These are phyloP conservation scores for Gaeumannomyces tritici DNA, from an alignment of 2,329 filamentous ascomycete species.

Conservation along the genomic window DNA sequence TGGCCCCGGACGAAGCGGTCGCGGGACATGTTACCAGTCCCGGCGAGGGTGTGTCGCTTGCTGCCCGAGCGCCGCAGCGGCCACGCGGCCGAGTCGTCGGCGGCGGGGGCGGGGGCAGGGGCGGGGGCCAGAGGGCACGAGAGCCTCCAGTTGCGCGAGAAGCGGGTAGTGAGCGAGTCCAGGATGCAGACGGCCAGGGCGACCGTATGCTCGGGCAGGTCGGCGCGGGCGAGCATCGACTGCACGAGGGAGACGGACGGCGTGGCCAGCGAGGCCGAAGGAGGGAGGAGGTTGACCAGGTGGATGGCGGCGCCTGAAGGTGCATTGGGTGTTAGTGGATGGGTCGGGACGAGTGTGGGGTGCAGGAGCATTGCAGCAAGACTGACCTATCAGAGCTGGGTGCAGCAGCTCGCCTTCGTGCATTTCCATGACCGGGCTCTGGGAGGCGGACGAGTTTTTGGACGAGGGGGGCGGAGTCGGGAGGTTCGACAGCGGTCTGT, in stretches of 20 bases:
- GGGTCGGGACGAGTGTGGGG: neutral
- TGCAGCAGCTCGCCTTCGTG: constrained; percentile 1
- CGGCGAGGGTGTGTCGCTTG: constrained; percentile 40
- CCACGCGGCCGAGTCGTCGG: constrained; percentile 8
- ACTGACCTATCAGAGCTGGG: constrained; percentile 24
- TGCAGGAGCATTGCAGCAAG: neutral
- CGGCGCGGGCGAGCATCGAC: constrained; percentile 46
- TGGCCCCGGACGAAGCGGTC: constrained; percentile 16
- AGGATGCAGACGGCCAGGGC: constrained; percentile 58
- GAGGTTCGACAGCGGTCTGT: constrained; percentile 57
- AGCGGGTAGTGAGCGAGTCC: constrained; percentile 53
- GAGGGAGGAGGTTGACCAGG: constrained; percentile 56
- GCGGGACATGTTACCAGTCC: constrained; percentile 15
- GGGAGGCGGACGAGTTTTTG: constrained; percentile 30
- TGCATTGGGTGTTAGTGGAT: constrained; percentile 1
- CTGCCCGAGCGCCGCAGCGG: constrained; percentile 10
- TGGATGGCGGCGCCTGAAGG: constrained; percentile 52
- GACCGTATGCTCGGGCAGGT: constrained; percentile 50
- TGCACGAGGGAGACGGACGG: constrained; percentile 52
- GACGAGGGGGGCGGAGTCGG: constrained; percentile 56
- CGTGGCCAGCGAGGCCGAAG: constrained; percentile 48
- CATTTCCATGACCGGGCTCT: constrained; percentile 29
- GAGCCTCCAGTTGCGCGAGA: constrained; percentile 52
- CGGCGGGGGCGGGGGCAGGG: constrained; percentile 8
- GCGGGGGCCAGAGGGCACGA: constrained; percentile 37